Percentiles rank a stretch among this genome's conserved stretches.
Evolutionary conservation across 371 early-diverging fungal species (phyloP).

Genomic region (Globomyces sp.): DNA sequence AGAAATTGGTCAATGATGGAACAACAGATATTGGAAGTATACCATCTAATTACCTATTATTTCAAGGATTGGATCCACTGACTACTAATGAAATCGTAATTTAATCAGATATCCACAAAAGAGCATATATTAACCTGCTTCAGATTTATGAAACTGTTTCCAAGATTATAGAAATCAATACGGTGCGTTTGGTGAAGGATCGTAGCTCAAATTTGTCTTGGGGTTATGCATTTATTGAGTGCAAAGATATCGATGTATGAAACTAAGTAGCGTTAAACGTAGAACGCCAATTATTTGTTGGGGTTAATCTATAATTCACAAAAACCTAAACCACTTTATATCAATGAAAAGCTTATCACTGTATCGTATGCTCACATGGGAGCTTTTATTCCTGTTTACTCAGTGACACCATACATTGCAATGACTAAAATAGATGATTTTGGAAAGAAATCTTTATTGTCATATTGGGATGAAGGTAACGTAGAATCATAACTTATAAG

Average conservation of each 20-base stretch:
- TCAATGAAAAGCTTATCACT: neutral
- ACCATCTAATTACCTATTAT: slow-evolving; percentile 1
- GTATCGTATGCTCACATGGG: neutral
- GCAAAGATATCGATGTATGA: neutral
- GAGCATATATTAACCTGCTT: neutral
- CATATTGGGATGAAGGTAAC: slow-evolving; percentile 5
- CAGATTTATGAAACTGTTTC: neutral
- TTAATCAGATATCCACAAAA: neutral
- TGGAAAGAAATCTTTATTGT: neutral
- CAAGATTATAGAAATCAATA: neutral
- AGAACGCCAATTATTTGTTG: slow-evolving; percentile 2
- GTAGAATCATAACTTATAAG: neutral
- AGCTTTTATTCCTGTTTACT: slow-evolving; percentile 1
- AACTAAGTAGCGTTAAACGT: neutral
- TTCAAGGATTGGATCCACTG: slow-evolving; percentile 8
- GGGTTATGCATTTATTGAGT: slow-evolving; percentile 13
- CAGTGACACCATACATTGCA: neutral
- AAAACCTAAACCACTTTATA: slow-evolving; percentile 5
- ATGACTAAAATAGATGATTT: neutral
- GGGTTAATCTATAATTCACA: neutral
- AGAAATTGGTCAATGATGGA: slow-evolving; percentile 9
- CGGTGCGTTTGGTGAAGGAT: slow-evolving; percentile 2
- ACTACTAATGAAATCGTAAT: slow-evolving; percentile 2
- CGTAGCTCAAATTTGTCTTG: neutral
- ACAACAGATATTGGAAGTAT: slow-evolving; percentile 2